These are phyloP conservation scores for Tolypocladium album DNA, from an alignment of 2,329 filamentous ascomycete species.

Conservation along the genomic window DNA sequence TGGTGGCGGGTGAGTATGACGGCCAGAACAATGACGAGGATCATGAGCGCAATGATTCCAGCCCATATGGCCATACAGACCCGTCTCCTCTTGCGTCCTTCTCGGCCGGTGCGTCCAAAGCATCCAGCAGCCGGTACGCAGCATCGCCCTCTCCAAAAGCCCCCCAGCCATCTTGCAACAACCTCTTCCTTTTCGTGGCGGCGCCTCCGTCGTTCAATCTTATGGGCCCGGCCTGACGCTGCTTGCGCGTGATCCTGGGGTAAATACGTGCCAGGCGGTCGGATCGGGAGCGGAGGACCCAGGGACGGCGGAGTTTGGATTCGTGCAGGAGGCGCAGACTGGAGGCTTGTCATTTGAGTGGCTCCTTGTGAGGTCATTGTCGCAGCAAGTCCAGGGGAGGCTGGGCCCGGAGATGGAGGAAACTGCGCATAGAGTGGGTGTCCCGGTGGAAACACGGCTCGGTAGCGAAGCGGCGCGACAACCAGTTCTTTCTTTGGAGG, in stretches of 20 bases:
- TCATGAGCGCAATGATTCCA: slow-evolving; percentile 41
- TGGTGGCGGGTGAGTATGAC: slow-evolving; percentile 36
- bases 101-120: slow-evolving; percentile 51
- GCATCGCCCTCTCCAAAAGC: slow-evolving; percentile 54
- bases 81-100: slow-evolving; percentile 52
- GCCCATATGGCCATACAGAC: slow-evolving; percentile 44
- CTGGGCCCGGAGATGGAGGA: slow-evolving; percentile 47
- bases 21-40: slow-evolving; percentile 46
- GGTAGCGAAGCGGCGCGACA: slow-evolving; percentile 35
- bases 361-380: slow-evolving; percentile 53
- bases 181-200: slow-evolving; percentile 57
- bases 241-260: slow-evolving; percentile 31
- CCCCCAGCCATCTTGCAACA: slow-evolving; percentile 43
- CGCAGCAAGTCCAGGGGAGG: slow-evolving; percentile 50
- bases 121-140: slow-evolving; percentile 54
- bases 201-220: slow-evolving; percentile 39
- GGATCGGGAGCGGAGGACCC: slow-evolving; percentile 26
- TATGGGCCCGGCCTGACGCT: slow-evolving; percentile 29
- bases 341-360: slow-evolving; percentile 50
- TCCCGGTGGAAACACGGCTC: slow-evolving; percentile 46
- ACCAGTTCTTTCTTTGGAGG: slow-evolving; percentile 26
- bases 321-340: slow-evolving; percentile 32
- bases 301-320: slow-evolving; percentile 8
- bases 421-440: slow-evolving; percentile 35
- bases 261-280: slow-evolving; percentile 33